Evolutionary conservation across 495 filamentous ascomycete genomes (phyloP), one percentile per base, ranked within the genome.

Genomic region (Neurospora sp.): DNA sequence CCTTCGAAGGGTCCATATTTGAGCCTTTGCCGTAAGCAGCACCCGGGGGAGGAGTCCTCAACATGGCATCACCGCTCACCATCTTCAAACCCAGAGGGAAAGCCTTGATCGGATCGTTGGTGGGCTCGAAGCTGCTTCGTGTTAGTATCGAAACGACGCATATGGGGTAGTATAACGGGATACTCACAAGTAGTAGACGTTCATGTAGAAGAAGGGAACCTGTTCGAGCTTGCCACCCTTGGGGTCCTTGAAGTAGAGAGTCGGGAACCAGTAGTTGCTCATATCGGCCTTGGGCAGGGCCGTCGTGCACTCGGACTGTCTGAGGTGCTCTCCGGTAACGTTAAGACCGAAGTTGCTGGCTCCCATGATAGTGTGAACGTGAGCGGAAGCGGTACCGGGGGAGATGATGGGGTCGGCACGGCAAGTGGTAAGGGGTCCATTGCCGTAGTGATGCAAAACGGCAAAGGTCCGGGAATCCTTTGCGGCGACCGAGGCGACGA

Each of bases 231-330:
- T 85, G 9, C 88, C 89, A 72, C 91, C 91, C 74, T 86, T 81
- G 74, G 83, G 83, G 68, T 86, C 84, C 74, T 83, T 79, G 78
- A 86, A 93, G 82, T 88, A 93, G 20, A 94, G 83, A 44, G 80
- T 80, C 2, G 93, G 90, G 68, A 89, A 86, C 93, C 93, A 95
- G 83, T 96, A 95, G 80, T 89, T 90, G 75, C 89, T 91, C 75
- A 89, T 83, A 79, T 96, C 93, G 72, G 86, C 84, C 71, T 86
- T 88, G 74, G 90, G 84, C 10, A 82, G 83, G 74, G 91, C 89
- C 10, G 90, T 89, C 69, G 89, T 90, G 81, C 93, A 96, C 0
- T 81, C 81, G 0, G 92, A 91, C 70, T 82, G 73, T 68, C 86
- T 82, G 12, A 91, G 84, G 38, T 83, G 77, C 68, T 87, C 81